These are phyloP conservation scores for Parietaria judaica DNA, from an alignment of 306 rosid genomes.

Conservation along the genomic window DNA sequence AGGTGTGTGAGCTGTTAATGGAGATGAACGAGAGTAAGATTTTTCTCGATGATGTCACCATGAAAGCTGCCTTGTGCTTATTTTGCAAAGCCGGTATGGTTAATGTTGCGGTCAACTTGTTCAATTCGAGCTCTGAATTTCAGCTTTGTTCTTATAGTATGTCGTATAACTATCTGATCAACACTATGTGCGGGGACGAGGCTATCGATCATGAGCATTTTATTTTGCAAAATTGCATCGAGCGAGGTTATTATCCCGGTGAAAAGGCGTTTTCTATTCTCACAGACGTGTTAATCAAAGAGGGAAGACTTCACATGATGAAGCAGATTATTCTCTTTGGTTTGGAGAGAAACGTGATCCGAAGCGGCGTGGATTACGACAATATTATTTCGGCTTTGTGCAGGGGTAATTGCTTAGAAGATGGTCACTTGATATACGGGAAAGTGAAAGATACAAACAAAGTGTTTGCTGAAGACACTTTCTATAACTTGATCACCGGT, in stretches of 20 bases:
- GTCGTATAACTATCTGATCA: constrained; percentile 70
- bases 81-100: constrained; percentile 79
- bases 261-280: constrained; percentile 36
- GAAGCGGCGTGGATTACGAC: constrained; percentile 24
- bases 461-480: constrained; percentile 26
- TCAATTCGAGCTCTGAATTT: constrained; percentile 41
- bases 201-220: constrained; percentile 39
- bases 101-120: constrained; percentile 50
- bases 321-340: constrained; percentile 57
- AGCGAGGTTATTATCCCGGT: constrained; percentile 46
- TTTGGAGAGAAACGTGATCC: constrained; percentile 32
- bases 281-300: constrained; percentile 43
- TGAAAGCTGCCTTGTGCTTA: constrained; percentile 68
- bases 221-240: constrained; percentile 30
- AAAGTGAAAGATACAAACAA: constrained; percentile 28
- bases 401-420: constrained; percentile 44
- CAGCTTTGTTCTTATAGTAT: constrained; percentile 42
- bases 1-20: constrained; percentile 54
- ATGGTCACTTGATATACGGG: constrained; percentile 45
- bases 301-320: constrained; percentile 60
- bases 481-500: constrained; percentile 41
- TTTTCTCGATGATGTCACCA: constrained; percentile 51
- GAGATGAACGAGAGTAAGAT: constrained; percentile 60
- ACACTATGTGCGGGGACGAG: constrained; percentile 52
- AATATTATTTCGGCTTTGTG: constrained; percentile 51